Evolutionary conservation across 2,329 filamentous ascomycete species (phyloP), one percentile per base, ranked within the genome.

Genomic region (Pyrenophora seminiperda): DNA sequence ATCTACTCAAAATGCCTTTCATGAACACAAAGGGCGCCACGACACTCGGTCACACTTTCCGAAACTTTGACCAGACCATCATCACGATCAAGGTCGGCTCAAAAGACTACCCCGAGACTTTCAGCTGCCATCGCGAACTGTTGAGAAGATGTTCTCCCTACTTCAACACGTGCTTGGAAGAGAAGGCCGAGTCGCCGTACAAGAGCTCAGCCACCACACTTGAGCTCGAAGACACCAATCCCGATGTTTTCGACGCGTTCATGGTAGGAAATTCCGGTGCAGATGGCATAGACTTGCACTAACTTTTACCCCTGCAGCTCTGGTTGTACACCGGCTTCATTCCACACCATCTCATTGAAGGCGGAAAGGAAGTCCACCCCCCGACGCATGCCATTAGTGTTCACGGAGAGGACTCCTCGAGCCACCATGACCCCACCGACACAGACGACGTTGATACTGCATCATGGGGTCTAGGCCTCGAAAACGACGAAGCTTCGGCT

Each of bases 171-270:
- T 63, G 58, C 47, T 53, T 72, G 10, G 62, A 65, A 30, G 60
- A 70, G 40, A 61, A 68, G 42, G 56, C 57, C 36, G 51, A 51
- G 4, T 72, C 68, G n/a, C 68, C 68, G 0, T 71, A 72, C 54
- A 68, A 66, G 33, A 66, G 50, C 31, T 58, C 58, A 18, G 62
- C 57, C 5, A 43, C 62, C 4, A 59, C 54, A 11, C 53, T 72
- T 10, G 68, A 71, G 41, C 63, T 72, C 6, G 62, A 68, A 7
- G 67, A 71, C 27, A 68, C 66, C 3, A 66, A 56, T 37, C 66
- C 68, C n/a, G 68, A 72, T 44, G 67, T 71, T n/a, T 72, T 72
- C 38, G 68, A 72, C 50, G 64, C 67, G 6, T 72, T 72, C 46
- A 69, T 72, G 67, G 24, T 27, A 27, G 13, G 24, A 27, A 10